Base-by-base conservation (phyloP, 73 alveolate genomes). In the Paramecium octaurelia region DNA sequence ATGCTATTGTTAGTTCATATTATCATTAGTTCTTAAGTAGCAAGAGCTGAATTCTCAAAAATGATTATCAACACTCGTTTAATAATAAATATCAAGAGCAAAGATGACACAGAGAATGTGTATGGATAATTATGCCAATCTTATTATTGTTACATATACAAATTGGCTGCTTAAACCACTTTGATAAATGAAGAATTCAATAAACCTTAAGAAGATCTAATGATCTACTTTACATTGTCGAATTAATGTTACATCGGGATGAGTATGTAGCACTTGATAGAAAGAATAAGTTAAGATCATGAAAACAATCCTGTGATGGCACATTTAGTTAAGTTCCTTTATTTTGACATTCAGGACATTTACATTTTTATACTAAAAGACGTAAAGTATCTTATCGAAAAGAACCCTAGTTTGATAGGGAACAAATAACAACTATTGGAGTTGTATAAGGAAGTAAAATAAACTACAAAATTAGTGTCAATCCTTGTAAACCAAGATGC, bases 1-100 rank as follows among this genome's bases (percentile, higher is more conserved):
- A 40, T 80, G 46, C 34, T 80, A 6, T 24, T 80, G 38, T 24
- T 80, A 23, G 76, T 48, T 6, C 91, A 80, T 46, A 80, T 80
- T 44, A 80, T 80, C 12, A 80, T 80, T 0, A 80, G 91, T 80
- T 80, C 91, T 18, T 43, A 80, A 80, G 57, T 48, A 14, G 91
- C 91, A 21, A 80, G 91, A 24, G 57, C 70, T 80, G 91, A 80
- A 80, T 80, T 80, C 29, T 80, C 91, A 44, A 80, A 80, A 46
- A 21, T 44, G 57, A 31, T 80, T 11, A 42, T 80, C 35, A 48
- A 48, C 16, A 44, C 57, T 43, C 46, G 50, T 23, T 12, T 80
- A 40, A 35, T 44, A n/a, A 46, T 80, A 21, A 80, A 80, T 42
- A 42, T 46, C 11, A 80, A 48, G 57, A 23, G 75, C 24, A 48